Percentiles rank a stretch among this genome's conserved stretches.
Evolutionary conservation across 176 grass and related monocot species (phyloP).

Genomic region (Carex pumila): DNA sequence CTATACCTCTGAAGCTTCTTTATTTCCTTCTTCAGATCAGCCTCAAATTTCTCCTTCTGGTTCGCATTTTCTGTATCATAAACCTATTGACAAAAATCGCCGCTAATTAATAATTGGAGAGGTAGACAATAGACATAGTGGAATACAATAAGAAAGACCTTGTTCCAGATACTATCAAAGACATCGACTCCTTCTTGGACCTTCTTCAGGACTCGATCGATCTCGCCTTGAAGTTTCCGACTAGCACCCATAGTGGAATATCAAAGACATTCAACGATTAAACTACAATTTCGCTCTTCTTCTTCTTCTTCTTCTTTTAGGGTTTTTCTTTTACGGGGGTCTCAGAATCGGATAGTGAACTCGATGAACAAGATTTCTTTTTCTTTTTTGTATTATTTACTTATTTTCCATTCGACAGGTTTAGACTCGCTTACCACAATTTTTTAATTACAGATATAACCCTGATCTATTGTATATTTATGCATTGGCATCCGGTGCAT

Average conservation of each 20-base stretch:
- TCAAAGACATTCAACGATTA: not conserved
- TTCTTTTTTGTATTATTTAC: not conserved
- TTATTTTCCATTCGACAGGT: not conserved
- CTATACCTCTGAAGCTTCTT: constrained; percentile 97
- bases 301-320: not conserved
- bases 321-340: constrained; percentile 17
- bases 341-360: constrained; percentile 37
- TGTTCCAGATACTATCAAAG: constrained; percentile 99
- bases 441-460: not conserved
- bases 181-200: constrained; percentile 98
- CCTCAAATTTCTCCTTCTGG: constrained; percentile 99
- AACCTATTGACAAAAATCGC: constrained; percentile 33
- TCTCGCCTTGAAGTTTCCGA: constrained; percentile 93
- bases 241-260: constrained; percentile 74
- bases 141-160: constrained; percentile 30
- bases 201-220: constrained; percentile 98
- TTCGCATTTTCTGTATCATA: constrained; percentile 98
- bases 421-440: not conserved
- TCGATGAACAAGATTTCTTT: not conserved
- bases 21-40: constrained; percentile 99
- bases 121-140: not conserved
- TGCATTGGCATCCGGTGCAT: not conserved
- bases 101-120: not conserved
- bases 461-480: not conserved
- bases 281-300: not conserved